These are phyloP conservation scores for Canavalia ensiformis DNA, from an alignment of 306 rosid genomes.

Conservation along the genomic window DNA sequence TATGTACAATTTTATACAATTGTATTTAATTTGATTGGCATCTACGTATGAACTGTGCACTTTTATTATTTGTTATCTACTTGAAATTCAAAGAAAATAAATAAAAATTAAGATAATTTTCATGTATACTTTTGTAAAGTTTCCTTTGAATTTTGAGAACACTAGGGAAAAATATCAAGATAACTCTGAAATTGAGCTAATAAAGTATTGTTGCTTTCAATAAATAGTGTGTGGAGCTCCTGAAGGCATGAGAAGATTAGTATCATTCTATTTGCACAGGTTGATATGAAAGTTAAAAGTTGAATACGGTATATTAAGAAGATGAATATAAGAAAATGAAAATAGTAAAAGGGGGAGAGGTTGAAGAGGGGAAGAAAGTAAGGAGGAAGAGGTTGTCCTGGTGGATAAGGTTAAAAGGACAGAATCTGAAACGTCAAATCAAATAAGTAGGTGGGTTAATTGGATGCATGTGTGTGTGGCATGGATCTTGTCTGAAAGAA, in stretches of 20 bases:
- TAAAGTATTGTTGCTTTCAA: not conserved
- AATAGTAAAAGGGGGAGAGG: not conserved
- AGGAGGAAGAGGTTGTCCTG: conserved; percentile 32
- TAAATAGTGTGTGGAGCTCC: not conserved
- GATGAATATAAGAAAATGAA: not conserved
- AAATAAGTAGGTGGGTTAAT: conserved; percentile 58
- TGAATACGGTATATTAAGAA: too few species aligned
- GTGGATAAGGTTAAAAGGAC: conserved; percentile 56
- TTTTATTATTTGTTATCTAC: too few species aligned
- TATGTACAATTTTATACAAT: not conserved
- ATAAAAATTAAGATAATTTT: too few species aligned
- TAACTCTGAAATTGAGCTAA: not conserved
- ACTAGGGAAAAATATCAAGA: too few species aligned
- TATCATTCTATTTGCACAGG: not conserved
- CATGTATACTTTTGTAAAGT: not conserved
- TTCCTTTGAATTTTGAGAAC: too few species aligned
- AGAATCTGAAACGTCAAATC: conserved; percentile 99
- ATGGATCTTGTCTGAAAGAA: conserved; percentile 63
- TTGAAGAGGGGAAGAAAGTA: not conserved
- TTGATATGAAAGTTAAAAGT: not conserved
- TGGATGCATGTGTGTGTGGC: conserved; percentile 61
- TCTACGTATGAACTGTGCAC: not conserved
- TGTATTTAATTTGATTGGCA: not conserved
- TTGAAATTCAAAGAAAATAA: too few species aligned
- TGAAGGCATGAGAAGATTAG: not conserved